Percentiles rank a stretch among this genome's conserved stretches.
phyloP scores from a whole-genome alignment of 495 filamentous ascomycete species.

The Hyaloscypha hepaticicola region DNA sequence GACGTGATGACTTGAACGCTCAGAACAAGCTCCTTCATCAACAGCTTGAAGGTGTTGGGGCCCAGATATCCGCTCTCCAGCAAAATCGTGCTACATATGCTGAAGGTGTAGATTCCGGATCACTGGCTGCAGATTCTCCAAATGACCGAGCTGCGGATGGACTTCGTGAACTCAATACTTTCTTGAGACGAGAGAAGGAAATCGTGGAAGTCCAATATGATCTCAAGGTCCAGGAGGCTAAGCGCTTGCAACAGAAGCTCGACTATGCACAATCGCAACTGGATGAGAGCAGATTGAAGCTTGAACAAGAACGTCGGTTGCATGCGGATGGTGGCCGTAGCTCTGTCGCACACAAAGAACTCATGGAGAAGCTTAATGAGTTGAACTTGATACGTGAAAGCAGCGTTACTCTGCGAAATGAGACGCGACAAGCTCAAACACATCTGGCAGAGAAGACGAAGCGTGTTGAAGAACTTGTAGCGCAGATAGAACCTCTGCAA shows the following conservation, averaged over 20 bases:
- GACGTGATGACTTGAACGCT: conserved; percentile 74
- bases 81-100: conserved; percentile 60
- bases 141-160: conserved; percentile 59
- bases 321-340: conserved; percentile 69
- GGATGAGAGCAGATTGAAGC: conserved; percentile 79
- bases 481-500: conserved; percentile 79
- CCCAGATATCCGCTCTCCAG: conserved; percentile 75
- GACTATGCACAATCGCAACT: conserved; percentile 82
- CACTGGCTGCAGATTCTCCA: conserved; percentile 32
- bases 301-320: conserved; percentile 82
- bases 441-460: conserved; percentile 70
- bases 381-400: conserved; percentile 94
- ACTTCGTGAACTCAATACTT: conserved; percentile 84
- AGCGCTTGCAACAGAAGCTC: conserved; percentile 84
- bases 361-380: conserved; percentile 91
- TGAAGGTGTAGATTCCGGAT: conserved; percentile 44
- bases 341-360: conserved; percentile 74
- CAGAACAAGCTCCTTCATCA: conserved; percentile 88
- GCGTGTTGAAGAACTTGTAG: conserved; percentile 70
- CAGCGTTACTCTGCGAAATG: conserved; percentile 80
- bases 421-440: conserved; percentile 73
- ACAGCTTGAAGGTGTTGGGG: conserved; percentile 78
- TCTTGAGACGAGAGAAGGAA: conserved; percentile 93
- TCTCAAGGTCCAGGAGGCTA: conserved; percentile 78
- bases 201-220: conserved; percentile 95